Percentiles rank a stretch among this genome's conserved stretches.
phyloP scores from a whole-genome alignment of 768 basidiomycete species.

The Tylopilus felleus region DNA sequence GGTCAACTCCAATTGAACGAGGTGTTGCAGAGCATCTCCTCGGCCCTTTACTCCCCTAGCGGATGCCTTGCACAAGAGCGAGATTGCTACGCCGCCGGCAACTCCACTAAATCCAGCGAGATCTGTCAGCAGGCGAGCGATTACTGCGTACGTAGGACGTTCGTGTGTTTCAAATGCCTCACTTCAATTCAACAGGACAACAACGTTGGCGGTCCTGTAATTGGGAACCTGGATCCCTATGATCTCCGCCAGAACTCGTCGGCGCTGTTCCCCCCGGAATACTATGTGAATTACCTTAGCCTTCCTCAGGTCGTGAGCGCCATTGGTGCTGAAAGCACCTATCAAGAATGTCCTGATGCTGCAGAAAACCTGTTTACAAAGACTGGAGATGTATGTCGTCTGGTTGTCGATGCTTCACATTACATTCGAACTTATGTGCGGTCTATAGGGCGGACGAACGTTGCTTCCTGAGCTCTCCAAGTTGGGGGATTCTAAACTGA shows the following conservation, averaged over 20 bases:
- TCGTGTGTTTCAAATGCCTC: neutral
- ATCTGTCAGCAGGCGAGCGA: conserved; percentile 51
- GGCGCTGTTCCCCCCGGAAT: conserved; percentile 53
- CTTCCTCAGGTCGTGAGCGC: conserved; percentile 32
- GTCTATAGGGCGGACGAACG: conserved; percentile 33
- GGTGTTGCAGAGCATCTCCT: conserved; percentile 45
- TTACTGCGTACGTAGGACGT: conserved; percentile 48
- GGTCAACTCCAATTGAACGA: conserved; percentile 53
- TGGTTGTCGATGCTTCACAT: neutral
- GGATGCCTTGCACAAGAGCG: conserved; percentile 56
- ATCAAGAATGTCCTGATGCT: conserved; percentile 47
- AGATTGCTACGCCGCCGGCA: conserved; percentile 56
- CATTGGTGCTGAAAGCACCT: conserved; percentile 53
- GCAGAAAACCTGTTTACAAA: conserved; percentile 40
- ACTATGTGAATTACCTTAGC: conserved; percentile 47
- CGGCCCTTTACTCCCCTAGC: conserved; percentile 42
- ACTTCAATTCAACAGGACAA: conserved; percentile 31
- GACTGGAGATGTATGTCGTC: conserved; percentile 53
- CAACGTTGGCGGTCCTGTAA: conserved; percentile 48
- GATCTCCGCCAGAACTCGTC: conserved; percentile 58
- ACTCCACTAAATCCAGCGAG: conserved; percentile 39
- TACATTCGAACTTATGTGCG: neutral
- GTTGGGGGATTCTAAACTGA: conserved; percentile 35
- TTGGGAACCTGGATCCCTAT: conserved; percentile 50
- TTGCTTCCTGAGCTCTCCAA: conserved; percentile 35